Conservation (phyloP, 176 grass and related monocot species). For the Pharus latifolius region DNA sequence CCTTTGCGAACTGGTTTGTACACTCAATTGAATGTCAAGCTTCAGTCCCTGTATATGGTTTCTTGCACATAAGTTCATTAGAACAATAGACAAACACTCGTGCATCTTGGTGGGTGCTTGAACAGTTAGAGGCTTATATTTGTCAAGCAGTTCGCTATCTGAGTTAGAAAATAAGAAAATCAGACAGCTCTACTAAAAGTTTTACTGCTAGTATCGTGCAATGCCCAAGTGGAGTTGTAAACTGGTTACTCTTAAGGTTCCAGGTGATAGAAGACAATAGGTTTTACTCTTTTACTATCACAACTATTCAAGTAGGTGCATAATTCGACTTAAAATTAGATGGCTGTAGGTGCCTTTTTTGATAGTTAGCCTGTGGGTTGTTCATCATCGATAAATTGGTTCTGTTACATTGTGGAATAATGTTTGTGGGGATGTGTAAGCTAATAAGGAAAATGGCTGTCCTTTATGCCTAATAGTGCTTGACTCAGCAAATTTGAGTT, state of each 20-base stretch:
- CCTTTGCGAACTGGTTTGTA: constrained; percentile 36
- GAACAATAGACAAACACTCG: neutral
- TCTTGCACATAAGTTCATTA: neutral
- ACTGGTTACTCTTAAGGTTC: no score
- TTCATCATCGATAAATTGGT: neutral
- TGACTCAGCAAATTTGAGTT: neutral
- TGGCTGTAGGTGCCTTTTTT: neutral
- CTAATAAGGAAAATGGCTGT: neutral
- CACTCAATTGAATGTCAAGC: neutral
- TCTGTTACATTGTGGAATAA: neutral
- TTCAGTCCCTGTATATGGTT: neutral
- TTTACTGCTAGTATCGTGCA: neutral
- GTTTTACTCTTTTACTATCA: neutral
- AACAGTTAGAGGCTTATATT: neutral
- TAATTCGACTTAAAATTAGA: neutral
- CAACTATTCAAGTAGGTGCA: constrained; percentile 8
- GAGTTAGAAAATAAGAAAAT: neutral
- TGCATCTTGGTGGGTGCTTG: neutral
- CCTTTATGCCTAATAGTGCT: neutral
- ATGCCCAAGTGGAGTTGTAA: neutral
- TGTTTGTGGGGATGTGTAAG: neutral
- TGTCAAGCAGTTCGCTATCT: neutral
- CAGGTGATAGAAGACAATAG: no score
- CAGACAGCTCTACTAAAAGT: neutral
- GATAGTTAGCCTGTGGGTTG: neutral